Base-by-base conservation (phyloP, 345 rosid genomes). In the Salix arbutifolia region DNA sequence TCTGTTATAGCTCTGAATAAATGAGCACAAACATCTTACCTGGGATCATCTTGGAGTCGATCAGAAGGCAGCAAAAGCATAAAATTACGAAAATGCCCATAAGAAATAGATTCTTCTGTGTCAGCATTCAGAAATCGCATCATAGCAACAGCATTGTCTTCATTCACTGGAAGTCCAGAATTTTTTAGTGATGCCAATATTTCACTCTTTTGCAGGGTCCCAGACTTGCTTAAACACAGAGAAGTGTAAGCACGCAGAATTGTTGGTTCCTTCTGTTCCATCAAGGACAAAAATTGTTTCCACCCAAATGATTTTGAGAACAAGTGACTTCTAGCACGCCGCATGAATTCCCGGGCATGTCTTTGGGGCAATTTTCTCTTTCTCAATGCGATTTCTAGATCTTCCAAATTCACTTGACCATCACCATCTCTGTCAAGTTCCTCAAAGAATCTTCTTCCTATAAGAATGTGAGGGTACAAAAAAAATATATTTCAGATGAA, bases 231-330 rank as follows among this genome's bases (percentile, higher is more conserved):
- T 77, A 93, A 86, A 82, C 99, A 93, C 6, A 96, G 90, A 79
- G 98, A 91, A 71, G 99, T 96, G 74, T 93, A 96, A 28, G 99
- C 99, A 77, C 97, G 96, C 80, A 96, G 97, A 81, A 96, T 93
- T 52, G 97, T 96, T 31, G 97, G 94, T 83, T 96, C 99, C 77
- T 89, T 92, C 88, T 93, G 99, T 83, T 96, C 99, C 99, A 96
- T 96, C 87, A 96, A 83, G 35, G 98, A 93, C 77, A 93, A 85
- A 87, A 96, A 96, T 77, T 92, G 99, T 86, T 91, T 96, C 99
- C 98, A 96, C 52, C 96, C 91, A 77, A 96, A 96, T 33, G 99
- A 96, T 83, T 92, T 96, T 37, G 97, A 90, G 86, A 96, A 93
- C 56, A 93, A 84, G 81, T 96, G 96, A 75, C 95, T 91, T 82